Evolutionary conservation across 208 protist genomes (phyloP), one percentile per base, ranked within the genome.

Genomic region (Crithidia brevicula): DNA sequence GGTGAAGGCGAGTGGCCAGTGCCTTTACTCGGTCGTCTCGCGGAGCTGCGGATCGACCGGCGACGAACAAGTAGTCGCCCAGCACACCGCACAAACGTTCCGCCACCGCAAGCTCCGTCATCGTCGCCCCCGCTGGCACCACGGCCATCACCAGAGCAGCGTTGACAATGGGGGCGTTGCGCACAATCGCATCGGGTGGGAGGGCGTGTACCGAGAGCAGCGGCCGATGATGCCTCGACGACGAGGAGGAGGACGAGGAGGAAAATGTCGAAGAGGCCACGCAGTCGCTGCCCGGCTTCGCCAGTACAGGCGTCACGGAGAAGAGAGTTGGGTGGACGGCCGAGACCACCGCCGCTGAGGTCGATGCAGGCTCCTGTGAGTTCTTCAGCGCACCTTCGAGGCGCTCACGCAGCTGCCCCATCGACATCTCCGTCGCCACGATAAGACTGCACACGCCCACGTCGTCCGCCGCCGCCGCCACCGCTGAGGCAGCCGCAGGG

Each of bases 361-460:
- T 15, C 15, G 28, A 8, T 30, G 1, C 40, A 0, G 2, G 10
- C 11, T 46, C 40, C 10, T 36, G 56, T 36, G 22, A 8, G 23
- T 4, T 52, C 3, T 15, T 2, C 25, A 86, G 59, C 31, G 53
- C 53, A 27, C 3, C 49, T 57, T 83, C 66, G 27, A 72, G 69
- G 5, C 84, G 86, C 47, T 92, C 81, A 16, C 88, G 46, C 38
- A 91, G 45, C 70, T 95, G 84, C 1, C 86, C 89, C 9, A 91
- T 52, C 10, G 85, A 83, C 50, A 75, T 77, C 71, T 82, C 83
- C 4, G 62, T 72, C 15, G 82, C 85, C 6, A 80, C 80, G 10
- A 70, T 46, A 36, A 86, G 43, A 47, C 79, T 84, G 67, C 82
- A 86, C 31, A 88, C 66, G 15, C 68, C 79, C 1, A 33, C 18